phyloP scores from a whole-genome alignment of 164 flowering plant genomes.

The Echeveria elegans region DNA sequence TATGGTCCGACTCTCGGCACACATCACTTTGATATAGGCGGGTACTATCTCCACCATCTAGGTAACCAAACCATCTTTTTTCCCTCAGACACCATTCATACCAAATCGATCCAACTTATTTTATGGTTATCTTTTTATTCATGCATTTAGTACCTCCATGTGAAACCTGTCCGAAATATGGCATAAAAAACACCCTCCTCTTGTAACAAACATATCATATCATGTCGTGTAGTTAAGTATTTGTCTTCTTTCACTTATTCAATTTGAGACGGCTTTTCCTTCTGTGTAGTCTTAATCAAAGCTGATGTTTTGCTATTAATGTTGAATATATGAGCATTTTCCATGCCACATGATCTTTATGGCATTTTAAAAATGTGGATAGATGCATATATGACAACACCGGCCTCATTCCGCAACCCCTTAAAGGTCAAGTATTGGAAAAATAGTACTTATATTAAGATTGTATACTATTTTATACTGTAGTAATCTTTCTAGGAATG shows the following conservation, averaged over 20 bases:
- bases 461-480: no score
- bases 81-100: background rate
- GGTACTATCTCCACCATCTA: background rate
- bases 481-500: no score
- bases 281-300: background rate
- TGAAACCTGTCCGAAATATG: conserved; percentile 1
- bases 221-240: background rate
- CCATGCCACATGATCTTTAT: background rate
- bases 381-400: background rate
- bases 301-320: background rate
- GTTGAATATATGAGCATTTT: background rate
- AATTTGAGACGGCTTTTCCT: background rate
- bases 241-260: background rate
- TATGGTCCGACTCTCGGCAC: conserved; percentile 71
- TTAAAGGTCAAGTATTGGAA: background rate
- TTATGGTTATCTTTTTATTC: background rate
- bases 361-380: background rate
- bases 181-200: background rate
- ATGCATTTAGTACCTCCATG: conserved; percentile 3
- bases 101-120: background rate
- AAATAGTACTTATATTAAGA: background rate
- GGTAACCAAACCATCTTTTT: background rate
- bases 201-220: background rate
- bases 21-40: conserved; percentile 9
- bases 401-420: background rate